These are phyloP conservation scores for Pyrus bretschneideri DNA, from an alignment of 306 rosid genomes.

Conservation along the genomic window DNA sequence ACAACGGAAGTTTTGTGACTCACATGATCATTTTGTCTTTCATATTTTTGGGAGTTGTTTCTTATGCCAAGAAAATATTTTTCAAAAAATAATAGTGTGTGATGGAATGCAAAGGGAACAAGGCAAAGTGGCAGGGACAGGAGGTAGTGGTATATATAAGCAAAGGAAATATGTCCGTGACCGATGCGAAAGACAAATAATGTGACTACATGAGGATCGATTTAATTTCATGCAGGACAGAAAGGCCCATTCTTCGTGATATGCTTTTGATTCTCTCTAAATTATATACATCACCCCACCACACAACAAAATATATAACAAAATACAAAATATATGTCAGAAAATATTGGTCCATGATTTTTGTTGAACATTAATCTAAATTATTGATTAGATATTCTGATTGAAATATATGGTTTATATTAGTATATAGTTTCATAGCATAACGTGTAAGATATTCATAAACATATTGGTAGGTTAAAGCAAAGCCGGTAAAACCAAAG, in stretches of 20 bases:
- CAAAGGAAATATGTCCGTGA: constrained; percentile 6
- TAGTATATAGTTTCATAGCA: too few species aligned
- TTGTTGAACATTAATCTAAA: too few species aligned
- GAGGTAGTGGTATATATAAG: neutral
- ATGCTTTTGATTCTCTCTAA: neutral
- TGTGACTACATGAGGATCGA: neutral
- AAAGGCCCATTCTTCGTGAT: neutral
- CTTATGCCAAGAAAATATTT: neutral
- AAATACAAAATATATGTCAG: too few species aligned
- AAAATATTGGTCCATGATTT: too few species aligned
- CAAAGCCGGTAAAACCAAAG: too few species aligned
- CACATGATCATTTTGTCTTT: neutral
- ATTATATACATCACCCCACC: too few species aligned
- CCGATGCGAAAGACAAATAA: constrained; percentile 8
- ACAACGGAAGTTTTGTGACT: neutral
- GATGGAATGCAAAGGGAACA: neutral
- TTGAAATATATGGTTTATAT: too few species aligned
- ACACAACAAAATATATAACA: too few species aligned
- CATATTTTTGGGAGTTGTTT: neutral
- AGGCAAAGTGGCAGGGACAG: neutral
- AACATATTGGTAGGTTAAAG: too few species aligned
- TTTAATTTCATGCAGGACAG: neutral
- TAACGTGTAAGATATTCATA: too few species aligned
- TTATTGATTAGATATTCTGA: too few species aligned
- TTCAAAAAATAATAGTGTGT: neutral